These are phyloP conservation scores for Thelonectria olida DNA, from an alignment of 2,329 filamentous ascomycete species.

Conservation along the genomic window DNA sequence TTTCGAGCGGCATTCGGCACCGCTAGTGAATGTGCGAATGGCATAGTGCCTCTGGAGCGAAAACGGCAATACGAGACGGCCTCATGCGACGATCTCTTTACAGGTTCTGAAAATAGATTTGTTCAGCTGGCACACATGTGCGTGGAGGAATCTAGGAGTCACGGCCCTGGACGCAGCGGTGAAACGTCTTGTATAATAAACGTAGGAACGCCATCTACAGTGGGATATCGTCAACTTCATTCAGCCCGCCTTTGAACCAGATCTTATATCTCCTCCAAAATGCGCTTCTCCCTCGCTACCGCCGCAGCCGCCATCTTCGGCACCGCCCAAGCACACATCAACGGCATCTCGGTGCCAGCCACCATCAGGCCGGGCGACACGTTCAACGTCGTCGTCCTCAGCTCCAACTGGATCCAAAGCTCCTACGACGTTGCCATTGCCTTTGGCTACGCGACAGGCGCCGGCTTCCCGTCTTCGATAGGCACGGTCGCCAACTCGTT, in stretches of 20 bases:
- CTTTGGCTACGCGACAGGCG: constrained; percentile 47
- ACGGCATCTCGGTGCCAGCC: constrained; percentile 52
- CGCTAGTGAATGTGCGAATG: constrained; percentile 2
- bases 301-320: constrained; percentile 34
- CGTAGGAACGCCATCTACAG: too few species aligned
- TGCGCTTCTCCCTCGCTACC: constrained; percentile 35
- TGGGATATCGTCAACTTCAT: too few species aligned
- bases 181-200: too few species aligned
- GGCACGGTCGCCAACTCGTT: constrained; percentile 42
- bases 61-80: constrained; percentile 5
- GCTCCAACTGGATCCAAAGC: constrained; percentile 54
- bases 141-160: too few species aligned
- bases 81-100: background rate
- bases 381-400: constrained; percentile 50
- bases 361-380: constrained; percentile 50
- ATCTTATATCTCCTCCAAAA: constrained; percentile 15
- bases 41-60: background rate
- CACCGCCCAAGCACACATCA: constrained; percentile 50
- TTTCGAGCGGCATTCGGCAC: constrained; percentile 14
- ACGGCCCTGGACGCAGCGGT: too few species aligned
- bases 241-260: too few species aligned
- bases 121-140: background rate
- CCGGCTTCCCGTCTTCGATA: constrained; percentile 40
- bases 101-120: constrained; percentile 12
- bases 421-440: constrained; percentile 55